Evolutionary conservation across 305 asterid genomes (phyloP).

Genomic region (Plantago rigida): DNA sequence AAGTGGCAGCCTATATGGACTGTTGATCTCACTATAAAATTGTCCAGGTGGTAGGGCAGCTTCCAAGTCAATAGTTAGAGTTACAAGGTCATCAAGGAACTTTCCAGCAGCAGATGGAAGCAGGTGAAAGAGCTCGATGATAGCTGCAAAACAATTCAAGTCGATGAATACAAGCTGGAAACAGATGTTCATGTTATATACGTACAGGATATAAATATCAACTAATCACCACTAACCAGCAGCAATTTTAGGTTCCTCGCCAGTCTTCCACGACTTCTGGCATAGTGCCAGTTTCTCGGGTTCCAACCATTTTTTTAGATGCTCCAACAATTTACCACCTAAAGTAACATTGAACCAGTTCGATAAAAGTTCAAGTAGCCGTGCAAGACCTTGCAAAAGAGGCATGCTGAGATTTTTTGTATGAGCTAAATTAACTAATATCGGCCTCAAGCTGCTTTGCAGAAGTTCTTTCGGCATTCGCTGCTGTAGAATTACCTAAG

Average conservation of each 20-base stretch:
- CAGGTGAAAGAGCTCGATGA: constrained; percentile 94
- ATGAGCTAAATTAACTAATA: constrained; percentile 90
- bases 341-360: constrained; percentile 98
- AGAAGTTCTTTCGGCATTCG: constrained; percentile 98
- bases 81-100: constrained; percentile 95
- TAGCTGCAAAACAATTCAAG: constrained; percentile 55
- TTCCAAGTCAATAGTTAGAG: constrained; percentile 95
- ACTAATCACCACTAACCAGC: constrained; percentile 57
- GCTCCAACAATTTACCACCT: constrained; percentile 97
- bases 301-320: constrained; percentile 97
- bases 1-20: constrained; percentile 95
- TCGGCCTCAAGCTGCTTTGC: constrained; percentile 98
- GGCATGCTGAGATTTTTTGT: constrained; percentile 99
- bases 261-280: constrained; percentile 98
- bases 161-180: constrained; percentile 16
- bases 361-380: constrained; percentile 92
- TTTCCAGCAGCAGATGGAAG: constrained; percentile 99
- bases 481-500: constrained; percentile 89
- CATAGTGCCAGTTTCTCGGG: constrained; percentile 91
- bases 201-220: constrained; percentile 13
- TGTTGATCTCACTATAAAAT: constrained; percentile 93
- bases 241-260: constrained; percentile 99
- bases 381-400: constrained; percentile 96
- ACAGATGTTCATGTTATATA: constrained; percentile 5
- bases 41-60: constrained; percentile 93